A percentile compares a stretch with the other conserved stretches of the same genome.
Conservation (phyloP, 2,329 filamentous ascomycete genomes). For the Curvularia verruculosa region DNA sequence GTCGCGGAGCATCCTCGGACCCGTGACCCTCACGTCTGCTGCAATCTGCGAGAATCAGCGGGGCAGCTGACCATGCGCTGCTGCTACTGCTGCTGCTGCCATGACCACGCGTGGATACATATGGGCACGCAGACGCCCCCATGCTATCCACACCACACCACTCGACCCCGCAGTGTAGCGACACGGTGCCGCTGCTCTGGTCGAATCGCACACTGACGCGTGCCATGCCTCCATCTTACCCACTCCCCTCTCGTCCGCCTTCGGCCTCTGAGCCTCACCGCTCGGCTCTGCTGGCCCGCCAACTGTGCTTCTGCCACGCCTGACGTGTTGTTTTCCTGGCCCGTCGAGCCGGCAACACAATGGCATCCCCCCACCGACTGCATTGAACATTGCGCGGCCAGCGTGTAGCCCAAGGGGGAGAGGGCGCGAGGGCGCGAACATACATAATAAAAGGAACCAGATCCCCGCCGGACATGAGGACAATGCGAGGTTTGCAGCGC, state of each 20-base stretch:
- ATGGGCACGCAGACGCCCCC: conserved; percentile 1
- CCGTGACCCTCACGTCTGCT: neutral
- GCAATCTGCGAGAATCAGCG: conserved; percentile 1
- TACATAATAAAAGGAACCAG: neutral
- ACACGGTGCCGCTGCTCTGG: neutral
- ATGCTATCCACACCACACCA: neutral
- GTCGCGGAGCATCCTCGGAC: conserved; percentile 6
- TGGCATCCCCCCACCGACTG: conserved; percentile 1
- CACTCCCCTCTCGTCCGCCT: conserved; percentile 13
- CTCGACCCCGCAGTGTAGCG: conserved; percentile 9
- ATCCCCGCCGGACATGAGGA: neutral
- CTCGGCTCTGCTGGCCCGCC: conserved; percentile 15
- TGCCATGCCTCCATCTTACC: conserved; percentile 40
- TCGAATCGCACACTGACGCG: conserved; percentile 43
- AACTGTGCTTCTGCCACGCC: conserved; percentile 19
- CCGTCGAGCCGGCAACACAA: conserved; percentile 27
- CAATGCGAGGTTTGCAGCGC: conserved; percentile 1
- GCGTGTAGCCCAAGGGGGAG: conserved; percentile 16
- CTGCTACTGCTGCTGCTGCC: conserved; percentile 1
- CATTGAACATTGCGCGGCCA: conserved; percentile 1
- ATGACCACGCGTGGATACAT: neutral
- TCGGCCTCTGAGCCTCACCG: conserved; percentile 15
- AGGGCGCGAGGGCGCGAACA: too few relatives aligned
- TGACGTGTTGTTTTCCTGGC: conserved; percentile 30
- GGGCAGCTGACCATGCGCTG: conserved; percentile 1